Conservation (phyloP, 2,329 filamentous ascomycete genomes). For the Ceratocystis lukuohia region DNA sequence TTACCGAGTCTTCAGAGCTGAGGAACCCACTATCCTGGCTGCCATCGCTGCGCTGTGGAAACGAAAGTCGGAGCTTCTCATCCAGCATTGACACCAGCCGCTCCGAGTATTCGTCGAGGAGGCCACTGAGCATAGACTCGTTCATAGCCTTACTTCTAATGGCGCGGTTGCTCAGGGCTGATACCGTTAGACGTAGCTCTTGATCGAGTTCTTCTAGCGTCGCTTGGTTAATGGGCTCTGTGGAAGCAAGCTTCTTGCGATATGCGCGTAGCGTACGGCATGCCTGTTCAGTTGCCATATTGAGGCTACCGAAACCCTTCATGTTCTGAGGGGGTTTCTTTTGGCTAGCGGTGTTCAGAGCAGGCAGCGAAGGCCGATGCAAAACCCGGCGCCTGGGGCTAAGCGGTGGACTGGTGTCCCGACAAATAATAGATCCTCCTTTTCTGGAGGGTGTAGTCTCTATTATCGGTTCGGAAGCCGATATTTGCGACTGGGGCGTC, state of each 20-base stretch:
- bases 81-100: slow-evolving; percentile 57
- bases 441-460: slow-evolving; percentile 36
- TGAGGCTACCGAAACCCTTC: slow-evolving; percentile 42
- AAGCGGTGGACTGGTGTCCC: slow-evolving; percentile 35
- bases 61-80: slow-evolving; percentile 48
- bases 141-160: slow-evolving; percentile 42
- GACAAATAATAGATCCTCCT: slow-evolving; percentile 31
- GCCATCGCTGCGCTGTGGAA: slow-evolving; percentile 25
- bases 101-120: slow-evolving; percentile 65
- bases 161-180: slow-evolving; percentile 45
- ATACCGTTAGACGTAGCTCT: slow-evolving; percentile 48
- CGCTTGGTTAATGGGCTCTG: slow-evolving; percentile 43
- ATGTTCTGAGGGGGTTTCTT: slow-evolving; percentile 39
- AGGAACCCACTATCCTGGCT: slow-evolving; percentile 12
- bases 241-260: slow-evolving; percentile 47
- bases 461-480: slow-evolving; percentile 30
- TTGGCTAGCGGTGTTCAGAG: slow-evolving; percentile 32
- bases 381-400: slow-evolving; percentile 37
- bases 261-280: slow-evolving; percentile 49
- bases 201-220: slow-evolving; percentile 49
- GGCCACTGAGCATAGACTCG: slow-evolving; percentile 45
- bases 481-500: slow-evolving; percentile 30
- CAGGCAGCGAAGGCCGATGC: slow-evolving; percentile 42
- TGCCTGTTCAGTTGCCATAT: slow-evolving; percentile 50
- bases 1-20: slow-evolving; percentile 23